phyloP scores from a whole-genome alignment of 2,329 filamentous ascomycete species.

The Metarhizium anisopliae region DNA sequence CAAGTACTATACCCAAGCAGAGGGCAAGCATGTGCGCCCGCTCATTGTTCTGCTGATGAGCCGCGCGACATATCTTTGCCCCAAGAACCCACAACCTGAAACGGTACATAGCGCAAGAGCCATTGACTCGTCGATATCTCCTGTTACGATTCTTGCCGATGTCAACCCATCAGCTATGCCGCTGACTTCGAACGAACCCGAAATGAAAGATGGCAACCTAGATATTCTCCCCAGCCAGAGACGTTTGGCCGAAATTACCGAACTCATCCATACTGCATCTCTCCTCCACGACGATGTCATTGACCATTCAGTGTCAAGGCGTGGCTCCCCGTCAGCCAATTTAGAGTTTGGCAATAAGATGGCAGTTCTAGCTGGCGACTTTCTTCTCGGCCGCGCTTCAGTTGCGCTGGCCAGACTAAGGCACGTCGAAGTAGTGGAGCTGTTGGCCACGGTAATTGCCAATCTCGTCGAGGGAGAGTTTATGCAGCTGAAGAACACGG shows the following conservation, averaged over 20 bases:
- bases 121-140: conserved; percentile 48
- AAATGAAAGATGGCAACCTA: conserved; percentile 32
- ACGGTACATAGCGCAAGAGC: conserved; percentile 32
- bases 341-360: conserved; percentile 98
- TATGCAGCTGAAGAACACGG: conserved; percentile 98
- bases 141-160: conserved; percentile 58
- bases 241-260: conserved; percentile 89
- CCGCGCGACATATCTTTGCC: conserved; percentile 73
- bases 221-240: conserved; percentile 89
- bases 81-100: conserved; percentile 42
- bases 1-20: conserved; percentile 95
- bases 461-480: conserved; percentile 98
- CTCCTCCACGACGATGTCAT: conserved; percentile 98
- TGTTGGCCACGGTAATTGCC: conserved; percentile 91
- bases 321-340: conserved; percentile 81
- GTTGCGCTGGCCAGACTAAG: conserved; percentile 84
- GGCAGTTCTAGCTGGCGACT: conserved; percentile 96
- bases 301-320: conserved; percentile 78
- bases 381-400: conserved; percentile 84
- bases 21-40: conserved; percentile 94
- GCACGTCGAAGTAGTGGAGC: conserved; percentile 89
- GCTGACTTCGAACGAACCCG: conserved; percentile 30
- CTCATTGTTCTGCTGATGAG: conserved; percentile 96
- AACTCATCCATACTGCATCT: conserved; percentile 94
- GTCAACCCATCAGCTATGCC: conserved; percentile 58